Evolutionary conservation across 176 grass and related monocot genomes (phyloP), one percentile per base, ranked within the genome.

Genomic region (Olyra latifolia): DNA sequence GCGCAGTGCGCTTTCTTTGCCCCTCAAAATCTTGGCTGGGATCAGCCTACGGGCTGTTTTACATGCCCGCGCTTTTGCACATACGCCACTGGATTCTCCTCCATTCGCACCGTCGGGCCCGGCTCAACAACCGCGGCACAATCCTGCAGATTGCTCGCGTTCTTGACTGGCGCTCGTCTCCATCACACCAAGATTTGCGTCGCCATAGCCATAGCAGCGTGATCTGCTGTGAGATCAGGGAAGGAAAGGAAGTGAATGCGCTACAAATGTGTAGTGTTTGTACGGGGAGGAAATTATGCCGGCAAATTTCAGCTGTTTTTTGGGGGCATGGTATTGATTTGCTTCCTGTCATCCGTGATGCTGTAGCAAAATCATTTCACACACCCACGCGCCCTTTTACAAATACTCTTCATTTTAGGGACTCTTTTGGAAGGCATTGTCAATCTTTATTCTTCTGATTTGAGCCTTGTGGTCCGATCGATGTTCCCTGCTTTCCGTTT

Each of bases 21-120:
- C 42, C 47, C 55, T 62, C 9, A 27, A 47, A 77, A 78, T 88
- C 80, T 66, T 88, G 86, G 80, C 74, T 83, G 66, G 66, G 60
- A 79, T 58, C 59, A 74, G 80, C 52, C 39, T 75, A 52, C 65
- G 85, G 79, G 32, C 35, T 55, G 72, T 55, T 87, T 74, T 64
- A 22, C 69, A 47, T 72, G 75, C 47, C 58, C 0, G 19, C 60
- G 2, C 6, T 59, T 86, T 86, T 75, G 6, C 77, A 22, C 4
- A 7, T 19, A 20, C 10, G 0, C 15, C 85, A 10, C 5, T 4
- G 3, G 0, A 0, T 45, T 65, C 28, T 17, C 16, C 6, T 0
- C 2, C 17, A 19, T 74, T 28, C 5, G 0, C 30, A 1, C 0
- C 0, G 0, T 1, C 3, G 7, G 1, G 10, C 24, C 14, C 67